These are phyloP conservation scores for Dipodascopsis tothii DNA, from an alignment of 805 yeast genomes.

Conservation along the genomic window DNA sequence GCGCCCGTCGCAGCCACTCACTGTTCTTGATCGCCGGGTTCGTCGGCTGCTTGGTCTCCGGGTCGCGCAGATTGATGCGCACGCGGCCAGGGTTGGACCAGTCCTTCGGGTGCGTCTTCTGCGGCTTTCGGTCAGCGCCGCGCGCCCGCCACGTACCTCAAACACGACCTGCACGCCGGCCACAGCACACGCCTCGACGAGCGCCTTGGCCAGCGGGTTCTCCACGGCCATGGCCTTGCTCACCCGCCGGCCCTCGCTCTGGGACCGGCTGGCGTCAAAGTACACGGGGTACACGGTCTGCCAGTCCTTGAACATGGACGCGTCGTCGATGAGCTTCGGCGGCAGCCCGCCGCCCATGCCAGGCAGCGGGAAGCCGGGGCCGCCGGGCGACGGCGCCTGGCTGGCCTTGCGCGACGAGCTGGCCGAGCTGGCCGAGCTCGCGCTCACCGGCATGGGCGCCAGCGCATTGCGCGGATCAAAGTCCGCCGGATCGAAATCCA, in stretches of 20 bases:
- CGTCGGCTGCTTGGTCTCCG: slow-evolving; percentile 36
- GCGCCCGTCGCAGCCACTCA: not conserved
- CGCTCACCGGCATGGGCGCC: slow-evolving; percentile 21
- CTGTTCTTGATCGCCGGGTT: slow-evolving; percentile 37
- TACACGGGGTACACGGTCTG: slow-evolving; percentile 85
- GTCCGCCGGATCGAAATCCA: slow-evolving; percentile 91
- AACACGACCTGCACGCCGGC: slow-evolving; percentile 32
- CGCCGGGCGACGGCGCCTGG: slow-evolving; percentile 64
- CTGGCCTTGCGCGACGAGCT: slow-evolving; percentile 42
- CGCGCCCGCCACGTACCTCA: slow-evolving; percentile 30
- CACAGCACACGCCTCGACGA: slow-evolving; percentile 59
- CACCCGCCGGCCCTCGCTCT: slow-evolving; percentile 78
- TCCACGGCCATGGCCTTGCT: slow-evolving; percentile 59
- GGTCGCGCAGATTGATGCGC: slow-evolving; percentile 57
- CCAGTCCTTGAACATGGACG: slow-evolving; percentile 52
- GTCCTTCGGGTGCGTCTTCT: slow-evolving; percentile 90
- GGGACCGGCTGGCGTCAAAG: slow-evolving; percentile 71
- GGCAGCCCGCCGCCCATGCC: slow-evolving; percentile 37
- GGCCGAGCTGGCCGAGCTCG: slow-evolving; percentile 8
- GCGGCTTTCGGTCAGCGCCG: slow-evolving; percentile 45
- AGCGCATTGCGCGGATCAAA: slow-evolving; percentile 54
- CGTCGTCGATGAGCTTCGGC: slow-evolving; percentile 36
- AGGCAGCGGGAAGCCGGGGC: slow-evolving; percentile 53
- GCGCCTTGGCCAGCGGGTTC: slow-evolving; percentile 79
- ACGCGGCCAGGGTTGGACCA: slow-evolving; percentile 97